Percentiles rank a stretch among this genome's conserved stretches.
phyloP scores from a whole-genome alignment of 1,139 yeast species.

The Taphrina pruni region DNA sequence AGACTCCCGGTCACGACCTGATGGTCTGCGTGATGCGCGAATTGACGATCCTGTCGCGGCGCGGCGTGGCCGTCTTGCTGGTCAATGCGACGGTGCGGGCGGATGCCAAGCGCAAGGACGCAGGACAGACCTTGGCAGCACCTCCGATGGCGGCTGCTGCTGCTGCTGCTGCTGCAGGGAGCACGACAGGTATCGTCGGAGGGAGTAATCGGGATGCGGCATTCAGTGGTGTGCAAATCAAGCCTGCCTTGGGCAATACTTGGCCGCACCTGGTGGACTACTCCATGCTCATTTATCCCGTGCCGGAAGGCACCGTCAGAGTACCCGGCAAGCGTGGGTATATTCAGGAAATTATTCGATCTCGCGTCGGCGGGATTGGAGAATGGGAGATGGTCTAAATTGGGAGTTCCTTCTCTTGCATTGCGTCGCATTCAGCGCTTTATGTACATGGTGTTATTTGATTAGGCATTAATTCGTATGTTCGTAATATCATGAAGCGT shows the following conservation, averaged over 20 bases:
- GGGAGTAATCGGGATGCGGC: conserved; percentile 26
- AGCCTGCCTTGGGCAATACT: conserved; percentile 41
- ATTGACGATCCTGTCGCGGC: conserved; percentile 7
- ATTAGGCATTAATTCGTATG: background rate
- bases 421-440: no score
- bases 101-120: background rate
- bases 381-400: conserved; percentile 20
- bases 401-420: background rate
- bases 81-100: conserved; percentile 35
- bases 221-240: conserved; percentile 24
- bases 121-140: background rate
- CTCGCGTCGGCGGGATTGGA: conserved; percentile 33
- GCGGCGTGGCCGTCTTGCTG: conserved; percentile 28
- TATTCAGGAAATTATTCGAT: conserved; percentile 29
- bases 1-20: conserved; percentile 36
- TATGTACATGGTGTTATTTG: background rate
- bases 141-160: background rate
- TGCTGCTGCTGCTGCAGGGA: background rate
- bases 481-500: background rate
- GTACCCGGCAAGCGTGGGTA: conserved; percentile 24
- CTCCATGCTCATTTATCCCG: conserved; percentile 33
- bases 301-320: conserved; percentile 18
- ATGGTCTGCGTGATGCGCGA: conserved; percentile 31
- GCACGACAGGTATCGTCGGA: background rate
- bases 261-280: conserved; percentile 41